Base-by-base conservation (phyloP, 495 filamentous ascomycete genomes). In the Daldinia bambusicola region DNA sequence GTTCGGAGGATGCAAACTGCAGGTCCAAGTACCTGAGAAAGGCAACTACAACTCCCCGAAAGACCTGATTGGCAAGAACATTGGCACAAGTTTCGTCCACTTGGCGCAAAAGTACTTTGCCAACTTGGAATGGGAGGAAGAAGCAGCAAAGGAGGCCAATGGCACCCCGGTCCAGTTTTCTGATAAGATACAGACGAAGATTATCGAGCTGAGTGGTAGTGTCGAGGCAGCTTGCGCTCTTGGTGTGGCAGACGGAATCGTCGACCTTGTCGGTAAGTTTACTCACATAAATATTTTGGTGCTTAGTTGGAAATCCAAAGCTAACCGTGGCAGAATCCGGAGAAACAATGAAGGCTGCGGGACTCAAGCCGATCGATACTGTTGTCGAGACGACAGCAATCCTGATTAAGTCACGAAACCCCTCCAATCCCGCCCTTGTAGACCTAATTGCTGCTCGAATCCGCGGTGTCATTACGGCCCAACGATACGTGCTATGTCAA, bases 331-430 rank as follows among this genome's bases (percentile, higher is more conserved):
- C 66, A 97, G 95, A 99, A 87, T 99, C 95, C 40, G 95, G 95
- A 55, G 94, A 98, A 76, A 99, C 95, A 10, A 99, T 99, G 95
- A 93, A 91, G 75, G 95, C 94, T 2, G 95, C 95, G 37, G 96
- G 96, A n/a, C 85, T 99, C 48, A 96, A 95, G 79, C 88, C 96
- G 67, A 97, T 99, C 75, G 94, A 93, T 68, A 99, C 95, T 2
- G 93, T 99, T 16, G 84, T 97, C 31, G 89, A 91, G 59, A 93
- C 90, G 61, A 93, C 89, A 3, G 94, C 95, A 26, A 87, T 97
- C 30, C 87, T 99, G 37, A 94, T 99, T 83, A 95, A 94, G 81
- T 97, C 94, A 36, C 94, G 90, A 71, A 84, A 89, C 67, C 90
- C 95, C n/a, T 91, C 90, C 70, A 91, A 95, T 78, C 87, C 84